These are phyloP conservation scores for Amanita molliuscula DNA, from an alignment of 768 basidiomycete species.

Conservation along the genomic window DNA sequence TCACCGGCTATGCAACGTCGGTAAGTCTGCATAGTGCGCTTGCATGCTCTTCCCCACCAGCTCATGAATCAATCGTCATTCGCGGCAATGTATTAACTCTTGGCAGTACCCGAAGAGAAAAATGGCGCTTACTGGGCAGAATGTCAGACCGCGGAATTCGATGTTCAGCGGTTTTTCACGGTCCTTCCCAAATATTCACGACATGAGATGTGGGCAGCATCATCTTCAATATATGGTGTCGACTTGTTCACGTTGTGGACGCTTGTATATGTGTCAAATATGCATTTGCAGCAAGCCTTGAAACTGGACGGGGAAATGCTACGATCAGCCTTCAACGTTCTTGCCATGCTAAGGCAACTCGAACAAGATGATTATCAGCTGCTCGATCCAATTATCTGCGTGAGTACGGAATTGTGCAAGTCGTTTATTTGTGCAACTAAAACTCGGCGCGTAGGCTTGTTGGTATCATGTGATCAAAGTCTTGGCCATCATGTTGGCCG, in stretches of 20 bases:
- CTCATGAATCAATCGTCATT: constrained; percentile 4
- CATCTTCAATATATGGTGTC: constrained; percentile 25
- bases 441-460: constrained; percentile 13
- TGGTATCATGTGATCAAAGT: constrained; percentile 17
- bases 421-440: not conserved
- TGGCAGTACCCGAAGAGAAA: constrained; percentile 13
- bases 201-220: constrained; percentile 20
- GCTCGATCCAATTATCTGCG: constrained; percentile 43
- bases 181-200: constrained; percentile 28
- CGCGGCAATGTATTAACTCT: not conserved
- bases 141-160: constrained; percentile 31
- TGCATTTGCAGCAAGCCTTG: constrained; percentile 31
- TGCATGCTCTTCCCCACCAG: not conserved
- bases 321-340: constrained; percentile 12
- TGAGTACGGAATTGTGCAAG: constrained; percentile 19
- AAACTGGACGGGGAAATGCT: not conserved
- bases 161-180: constrained; percentile 33
- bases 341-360: constrained; percentile 35
- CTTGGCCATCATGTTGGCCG: constrained; percentile 12
- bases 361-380: constrained; percentile 39
- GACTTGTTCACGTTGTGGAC: constrained; percentile 39
- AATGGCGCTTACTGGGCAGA: constrained; percentile 26
- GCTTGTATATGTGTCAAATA: constrained; percentile 36
- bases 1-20: constrained; percentile 1
- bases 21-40: constrained; percentile 17